Base-by-base conservation (phyloP, 2,329 filamentous ascomycete species). In the Fonsecaea erecta region DNA sequence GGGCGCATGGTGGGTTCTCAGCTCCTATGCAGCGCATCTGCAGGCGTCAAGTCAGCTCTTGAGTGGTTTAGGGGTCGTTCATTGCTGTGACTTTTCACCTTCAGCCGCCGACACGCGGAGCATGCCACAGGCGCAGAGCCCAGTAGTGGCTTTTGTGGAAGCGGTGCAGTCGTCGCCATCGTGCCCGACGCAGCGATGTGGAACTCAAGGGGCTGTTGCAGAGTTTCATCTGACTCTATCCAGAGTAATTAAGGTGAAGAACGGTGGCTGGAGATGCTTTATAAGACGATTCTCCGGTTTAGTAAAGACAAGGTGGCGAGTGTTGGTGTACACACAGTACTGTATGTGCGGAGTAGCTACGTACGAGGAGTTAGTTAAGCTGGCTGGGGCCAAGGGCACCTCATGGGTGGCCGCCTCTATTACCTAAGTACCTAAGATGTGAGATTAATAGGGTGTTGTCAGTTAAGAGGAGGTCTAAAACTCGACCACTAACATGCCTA, bases 1-100 rank as follows among this genome's bases (percentile, higher is more conserved):
- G 46, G 7, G 14, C 48, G 40, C 56, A 64, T 6, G 62, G 62
- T 8, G 48, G 56, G 21, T 60, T 60, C 3, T 53, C 48, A n/a
- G 56, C 62, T 40, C 56, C 51, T 21, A 64, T 24, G 35, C 56
- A 60, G 14, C 62, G 43, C 62, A 64, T 64, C 62, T 64, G 43
- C 24, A 6, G 24, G 32, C 21, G 14, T 28, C 21, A 14, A 21
- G 18, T 60, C 21, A 52, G 57, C n/a, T 11, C 21, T 18, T n/a
- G n/a, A 21, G n/a, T 4, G 21, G 43, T 48, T 21, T 37, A 24
- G 43, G 26, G 3, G 8, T 30, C 28, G 28, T 30, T 53, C 28
- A 32, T 52, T 28, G 30, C 37, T 40, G 37, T 43, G 30, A 26
- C 57, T 60, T 60, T 52, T 55, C 60, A 62, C 60, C 52, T 63